Conservation (phyloP, 108 stramenopile species). For the Cylindrotheca closterium region DNA sequence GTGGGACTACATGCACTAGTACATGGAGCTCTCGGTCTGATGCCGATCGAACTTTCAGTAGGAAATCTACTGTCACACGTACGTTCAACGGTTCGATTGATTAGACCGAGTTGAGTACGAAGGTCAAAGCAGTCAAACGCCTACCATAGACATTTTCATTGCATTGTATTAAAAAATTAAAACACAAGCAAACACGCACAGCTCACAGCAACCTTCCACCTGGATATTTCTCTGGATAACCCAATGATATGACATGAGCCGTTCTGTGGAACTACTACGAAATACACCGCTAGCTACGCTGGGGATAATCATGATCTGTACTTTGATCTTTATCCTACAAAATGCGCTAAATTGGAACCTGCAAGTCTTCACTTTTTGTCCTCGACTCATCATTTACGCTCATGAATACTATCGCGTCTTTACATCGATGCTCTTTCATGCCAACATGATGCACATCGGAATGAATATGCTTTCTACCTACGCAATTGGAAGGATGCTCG, state of each 20-base stretch:
- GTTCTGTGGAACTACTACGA: conserved; percentile 6
- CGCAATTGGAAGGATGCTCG: conserved; percentile 62
- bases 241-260: conserved; percentile 1
- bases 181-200: too few relatives aligned
- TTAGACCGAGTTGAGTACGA: too few relatives aligned
- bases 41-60: too few relatives aligned
- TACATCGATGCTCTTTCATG: conserved; percentile 81
- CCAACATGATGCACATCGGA: conserved; percentile 82
- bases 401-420: conserved; percentile 74
- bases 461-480: conserved; percentile 88
- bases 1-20: too few relatives aligned
- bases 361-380: conserved; percentile 68
- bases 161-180: too few relatives aligned
- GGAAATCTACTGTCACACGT: too few relatives aligned
- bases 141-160: too few relatives aligned
- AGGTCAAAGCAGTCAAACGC: too few relatives aligned
- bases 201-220: too few relatives aligned
- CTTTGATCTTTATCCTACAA: conserved; percentile 37
- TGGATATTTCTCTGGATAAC: too few relatives aligned
- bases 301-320: conserved; percentile 40
- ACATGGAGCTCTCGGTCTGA: too few relatives aligned
- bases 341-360: conserved; percentile 42
- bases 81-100: too few relatives aligned
- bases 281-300: conserved; percentile 53
- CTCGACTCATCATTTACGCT: conserved; percentile 49